A percentile compares a stretch with the other conserved stretches of the same genome.
Conservation (phyloP, 2,329 filamentous ascomycete species). For the Didymella glomerata region DNA sequence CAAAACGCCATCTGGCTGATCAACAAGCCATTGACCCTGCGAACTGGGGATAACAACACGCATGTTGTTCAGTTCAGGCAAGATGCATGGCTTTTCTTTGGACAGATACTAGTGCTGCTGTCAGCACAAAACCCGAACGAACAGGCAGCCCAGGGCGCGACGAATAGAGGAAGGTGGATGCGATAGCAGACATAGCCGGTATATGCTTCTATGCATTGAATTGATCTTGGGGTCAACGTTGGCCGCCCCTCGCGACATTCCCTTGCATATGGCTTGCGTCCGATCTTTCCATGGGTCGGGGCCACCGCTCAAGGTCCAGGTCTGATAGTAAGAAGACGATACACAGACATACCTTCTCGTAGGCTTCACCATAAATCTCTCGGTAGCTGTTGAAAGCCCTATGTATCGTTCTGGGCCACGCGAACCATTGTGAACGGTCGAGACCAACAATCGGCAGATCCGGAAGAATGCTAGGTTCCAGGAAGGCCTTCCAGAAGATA, state of each 20-base stretch:
- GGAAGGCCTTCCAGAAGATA: neutral
- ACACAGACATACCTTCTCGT: neutral
- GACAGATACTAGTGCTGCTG: neutral
- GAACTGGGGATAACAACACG: neutral
- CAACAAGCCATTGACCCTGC: constrained; percentile 3
- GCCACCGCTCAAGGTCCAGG: too few relatives aligned
- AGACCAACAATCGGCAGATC: constrained; percentile 6
- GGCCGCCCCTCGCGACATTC: too few relatives aligned
- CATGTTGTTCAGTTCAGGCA: constrained; percentile 3
- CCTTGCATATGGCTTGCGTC: too few relatives aligned
- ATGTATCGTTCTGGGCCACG: neutral
- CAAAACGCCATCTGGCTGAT: neutral
- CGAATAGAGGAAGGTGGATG: too few relatives aligned
- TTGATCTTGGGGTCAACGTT: too few relatives aligned
- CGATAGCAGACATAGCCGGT: too few relatives aligned
- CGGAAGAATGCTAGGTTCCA: neutral
- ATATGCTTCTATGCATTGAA: too few relatives aligned
- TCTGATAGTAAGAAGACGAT: neutral
- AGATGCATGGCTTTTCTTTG: constrained; percentile 1
- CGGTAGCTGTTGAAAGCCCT: neutral
- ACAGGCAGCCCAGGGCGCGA: too few relatives aligned
- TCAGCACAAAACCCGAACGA: neutral
- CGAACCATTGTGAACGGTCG: constrained; percentile 5
- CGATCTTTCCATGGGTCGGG: too few relatives aligned
- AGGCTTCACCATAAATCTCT: neutral